Conservation (phyloP, 768 basidiomycete genomes). For the Dacryopinax primogenitus region DNA sequence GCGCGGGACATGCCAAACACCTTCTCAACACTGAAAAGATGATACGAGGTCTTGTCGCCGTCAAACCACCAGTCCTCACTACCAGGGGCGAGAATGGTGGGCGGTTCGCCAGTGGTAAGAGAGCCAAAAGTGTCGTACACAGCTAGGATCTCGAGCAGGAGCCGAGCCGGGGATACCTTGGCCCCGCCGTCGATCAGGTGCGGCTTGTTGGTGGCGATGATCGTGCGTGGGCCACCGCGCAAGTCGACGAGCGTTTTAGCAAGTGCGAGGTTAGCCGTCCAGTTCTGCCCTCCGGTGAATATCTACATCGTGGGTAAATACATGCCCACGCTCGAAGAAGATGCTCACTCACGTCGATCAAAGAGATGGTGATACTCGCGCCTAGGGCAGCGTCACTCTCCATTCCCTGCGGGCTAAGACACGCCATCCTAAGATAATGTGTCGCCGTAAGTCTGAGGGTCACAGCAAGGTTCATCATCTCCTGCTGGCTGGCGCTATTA, state of each 20-base stretch:
- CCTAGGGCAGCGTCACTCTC: slow-evolving; percentile 25
- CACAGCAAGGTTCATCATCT: slow-evolving; percentile 29
- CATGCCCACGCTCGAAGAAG: slow-evolving; percentile 9
- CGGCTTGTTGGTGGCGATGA: slow-evolving; percentile 23
- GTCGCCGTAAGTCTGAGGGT: slow-evolving; percentile 29
- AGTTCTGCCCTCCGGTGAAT: slow-evolving; percentile 32
- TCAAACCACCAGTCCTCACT: slow-evolving; percentile 33
- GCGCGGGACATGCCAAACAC: slow-evolving; percentile 33
- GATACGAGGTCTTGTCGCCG: slow-evolving; percentile 26
- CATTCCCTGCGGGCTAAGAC: slow-evolving; percentile 24
- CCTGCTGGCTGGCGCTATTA: slow-evolving; percentile 19
- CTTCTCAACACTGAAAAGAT: slow-evolving; percentile 34
- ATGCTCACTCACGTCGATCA: slow-evolving; percentile 28
- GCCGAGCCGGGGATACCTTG: slow-evolving; percentile 26
- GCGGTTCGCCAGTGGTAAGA: slow-evolving; percentile 29
- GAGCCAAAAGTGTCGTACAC: slow-evolving; percentile 35
- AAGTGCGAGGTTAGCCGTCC: slow-evolving; percentile 29
- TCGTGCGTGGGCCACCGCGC: slow-evolving; percentile 34
- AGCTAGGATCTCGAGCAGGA: slow-evolving; percentile 34
- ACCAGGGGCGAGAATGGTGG: slow-evolving; percentile 27
- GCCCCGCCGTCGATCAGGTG: slow-evolving; percentile 21
- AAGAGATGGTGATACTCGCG: slow-evolving; percentile 24
- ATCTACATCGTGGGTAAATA: slow-evolving; percentile 29
- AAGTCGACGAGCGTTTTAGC: slow-evolving; percentile 31
- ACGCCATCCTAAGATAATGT: slow-evolving; percentile 27